Evolutionary conservation across 225 moss, liverwort and hornwort species (phyloP).

Genomic region (Thuidium tamariscinum): DNA sequence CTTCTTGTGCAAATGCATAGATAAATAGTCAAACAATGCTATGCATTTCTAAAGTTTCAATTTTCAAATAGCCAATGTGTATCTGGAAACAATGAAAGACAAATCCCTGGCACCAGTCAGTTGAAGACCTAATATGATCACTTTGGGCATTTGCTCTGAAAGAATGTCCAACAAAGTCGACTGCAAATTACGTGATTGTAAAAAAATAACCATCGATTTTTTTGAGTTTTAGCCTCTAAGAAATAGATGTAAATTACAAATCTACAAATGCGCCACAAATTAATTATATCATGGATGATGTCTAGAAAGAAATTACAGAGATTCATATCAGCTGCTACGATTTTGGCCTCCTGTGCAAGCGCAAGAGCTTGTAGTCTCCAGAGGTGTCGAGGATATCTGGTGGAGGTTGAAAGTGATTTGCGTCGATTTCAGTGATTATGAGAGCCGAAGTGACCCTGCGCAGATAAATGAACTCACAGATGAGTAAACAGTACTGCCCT

Average conservation of each 20-base stretch:
- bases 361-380: conserved; percentile 34
- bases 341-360: neutral
- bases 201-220: neutral
- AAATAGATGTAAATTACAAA: neutral
- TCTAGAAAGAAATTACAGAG: neutral
- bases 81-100: neutral
- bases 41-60: neutral
- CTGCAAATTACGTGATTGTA: neutral
- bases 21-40: neutral
- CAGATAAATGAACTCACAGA: neutral
- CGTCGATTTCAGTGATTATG: conserved; percentile 16
- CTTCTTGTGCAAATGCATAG: neutral
- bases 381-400: conserved; percentile 9
- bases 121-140: neutral
- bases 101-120: neutral
- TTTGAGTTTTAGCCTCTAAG: neutral
- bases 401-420: conserved; percentile 6
- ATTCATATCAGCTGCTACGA: neutral
- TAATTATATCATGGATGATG: neutral
- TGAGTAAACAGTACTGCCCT: neutral
- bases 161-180: neutral
- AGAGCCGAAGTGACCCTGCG: conserved; percentile 38
- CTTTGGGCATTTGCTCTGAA: neutral
- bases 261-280: neutral
- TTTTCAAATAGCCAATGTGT: neutral